Evolutionary conservation across 2,329 filamentous ascomycete genomes (phyloP), one percentile per base, ranked within the genome.

Genomic region (Aspergillus candidus): DNA sequence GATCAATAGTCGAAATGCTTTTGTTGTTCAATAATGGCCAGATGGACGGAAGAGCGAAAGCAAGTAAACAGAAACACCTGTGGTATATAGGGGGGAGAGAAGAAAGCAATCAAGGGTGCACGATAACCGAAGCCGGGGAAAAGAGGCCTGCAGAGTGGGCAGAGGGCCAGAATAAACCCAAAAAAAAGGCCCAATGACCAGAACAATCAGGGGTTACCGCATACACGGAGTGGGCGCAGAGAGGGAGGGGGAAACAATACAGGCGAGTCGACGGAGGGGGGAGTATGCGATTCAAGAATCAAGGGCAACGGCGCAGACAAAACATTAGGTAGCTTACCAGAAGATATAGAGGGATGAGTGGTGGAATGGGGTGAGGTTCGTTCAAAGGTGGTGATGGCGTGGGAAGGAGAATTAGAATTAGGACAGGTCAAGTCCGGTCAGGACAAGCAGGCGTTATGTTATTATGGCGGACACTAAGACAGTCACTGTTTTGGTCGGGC

Each of bases 401-500:
- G 35, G 22, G 22, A 27, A 27, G 22, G 22, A 27, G 22, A 27
- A 27, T 27, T 27, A 27, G 22, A 27, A 27, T 27, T 27, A 27
- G 22, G 22, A 27, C 22, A 27, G 22, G 22, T 27, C 22, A 27
- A 27, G 22, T 27, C 22, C 22, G 22, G 22, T 27, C 22, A 27
- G 39, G 38, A 38, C 40, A 50, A 41, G 41, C 34, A 44, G 46
- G 38, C 34, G 22, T 27, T 27, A 27, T 27, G 22, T 27, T 27
- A 27, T 27, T 27, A 27, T 27, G 22, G 22, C 22, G 22, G 22
- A 42, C 41, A 37, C 30, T 46, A 44, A 49, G 38, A 37, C 33
- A 41, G 38, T 33, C 36, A 47, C 49, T 53, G 52, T 57, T 55
- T 55, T 61, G 56, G 54, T 57, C 51, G 43, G 45, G 40, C 48